A percentile compares a stretch with the other conserved stretches of the same genome.
phyloP scores from a whole-genome alignment of 148 eudicot species.

The Fagopyrum esculentum region DNA sequence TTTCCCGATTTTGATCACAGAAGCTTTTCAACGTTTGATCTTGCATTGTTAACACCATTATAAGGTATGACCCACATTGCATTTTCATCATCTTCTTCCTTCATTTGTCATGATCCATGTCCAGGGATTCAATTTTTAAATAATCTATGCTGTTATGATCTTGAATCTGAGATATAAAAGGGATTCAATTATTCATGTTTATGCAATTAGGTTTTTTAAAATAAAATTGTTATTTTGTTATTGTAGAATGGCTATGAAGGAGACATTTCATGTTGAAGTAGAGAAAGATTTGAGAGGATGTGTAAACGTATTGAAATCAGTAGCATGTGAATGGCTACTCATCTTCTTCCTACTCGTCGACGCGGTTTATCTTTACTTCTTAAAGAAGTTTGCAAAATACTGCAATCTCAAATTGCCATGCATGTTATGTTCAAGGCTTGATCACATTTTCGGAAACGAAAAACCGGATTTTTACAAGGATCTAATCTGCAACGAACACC shows the following conservation, averaged over 20 bases:
- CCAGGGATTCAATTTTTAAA: background rate
- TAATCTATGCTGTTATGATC: background rate
- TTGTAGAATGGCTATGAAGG: conserved; percentile 1
- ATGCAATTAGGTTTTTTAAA: background rate
- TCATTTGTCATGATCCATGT: background rate
- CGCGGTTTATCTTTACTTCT: conserved; percentile 57
- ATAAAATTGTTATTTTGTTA: background rate
- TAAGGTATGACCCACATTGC: background rate
- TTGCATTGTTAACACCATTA: background rate
- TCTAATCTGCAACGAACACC: conserved; percentile 67
- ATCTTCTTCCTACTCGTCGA: conserved; percentile 57
- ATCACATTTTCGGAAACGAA: conserved; percentile 57
- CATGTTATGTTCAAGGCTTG: conserved; percentile 87
- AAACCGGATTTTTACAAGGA: conserved; percentile 60
- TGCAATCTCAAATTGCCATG: conserved; percentile 69
- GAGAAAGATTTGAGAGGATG: conserved; percentile 16
- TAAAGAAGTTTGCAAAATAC: conserved; percentile 69
- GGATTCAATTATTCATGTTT: background rate
- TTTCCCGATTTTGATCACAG: background rate
- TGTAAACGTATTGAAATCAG: conserved; percentile 41
- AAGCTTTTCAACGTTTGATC: background rate
- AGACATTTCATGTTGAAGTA: background rate
- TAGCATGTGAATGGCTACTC: conserved; percentile 73
- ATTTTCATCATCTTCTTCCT: background rate
- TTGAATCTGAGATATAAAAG: background rate